Percentiles rank a stretch among this genome's conserved stretches.
Conservation (phyloP, 2,329 filamentous ascomycete species). For the Botryotinia narcissicola region DNA sequence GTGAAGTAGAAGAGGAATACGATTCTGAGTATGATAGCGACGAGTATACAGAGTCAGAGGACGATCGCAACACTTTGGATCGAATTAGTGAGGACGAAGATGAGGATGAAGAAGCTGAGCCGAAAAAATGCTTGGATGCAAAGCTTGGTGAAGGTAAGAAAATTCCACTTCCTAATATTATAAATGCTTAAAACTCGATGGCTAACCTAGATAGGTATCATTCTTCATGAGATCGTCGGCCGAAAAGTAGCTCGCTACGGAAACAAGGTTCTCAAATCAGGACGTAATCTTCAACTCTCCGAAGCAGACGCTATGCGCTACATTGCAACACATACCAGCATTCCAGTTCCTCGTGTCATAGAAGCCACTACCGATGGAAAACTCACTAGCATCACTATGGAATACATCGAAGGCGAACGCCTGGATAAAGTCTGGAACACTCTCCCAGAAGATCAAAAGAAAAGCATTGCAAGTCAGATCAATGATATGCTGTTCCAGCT, state of each 20-base stretch:
- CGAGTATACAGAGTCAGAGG: conserved; percentile 11
- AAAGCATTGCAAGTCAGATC: conserved; percentile 18
- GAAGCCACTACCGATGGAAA: conserved; percentile 10
- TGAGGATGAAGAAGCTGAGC: neutral
- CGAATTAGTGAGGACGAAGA: conserved; percentile 13
- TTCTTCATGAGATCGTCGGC: conserved; percentile 19
- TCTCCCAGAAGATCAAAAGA: conserved; percentile 20
- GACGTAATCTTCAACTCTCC: conserved; percentile 33
- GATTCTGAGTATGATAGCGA: conserved; percentile 13
- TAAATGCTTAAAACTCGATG: neutral
- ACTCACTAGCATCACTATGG: conserved; percentile 22
- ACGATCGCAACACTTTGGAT: conserved; percentile 9
- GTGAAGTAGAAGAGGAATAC: neutral
- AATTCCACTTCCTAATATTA: neutral
- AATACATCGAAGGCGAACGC: conserved; percentile 22
- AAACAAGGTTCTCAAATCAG: conserved; percentile 23
- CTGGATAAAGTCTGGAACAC: conserved; percentile 22
- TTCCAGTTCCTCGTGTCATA: conserved; percentile 47
- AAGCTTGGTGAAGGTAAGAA: conserved; percentile 10
- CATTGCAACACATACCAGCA: conserved; percentile 42
- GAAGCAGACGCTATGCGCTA: conserved; percentile 45
- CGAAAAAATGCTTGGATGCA: conserved; percentile 18
- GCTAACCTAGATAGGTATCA: conserved; percentile 13
- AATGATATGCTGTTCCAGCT: conserved; percentile 24
- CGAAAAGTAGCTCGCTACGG: conserved; percentile 22